Evolutionary conservation across 176 grass and related monocot genomes (phyloP), one percentile per base, ranked within the genome.

Genomic region (Aechmea fasciata): DNA sequence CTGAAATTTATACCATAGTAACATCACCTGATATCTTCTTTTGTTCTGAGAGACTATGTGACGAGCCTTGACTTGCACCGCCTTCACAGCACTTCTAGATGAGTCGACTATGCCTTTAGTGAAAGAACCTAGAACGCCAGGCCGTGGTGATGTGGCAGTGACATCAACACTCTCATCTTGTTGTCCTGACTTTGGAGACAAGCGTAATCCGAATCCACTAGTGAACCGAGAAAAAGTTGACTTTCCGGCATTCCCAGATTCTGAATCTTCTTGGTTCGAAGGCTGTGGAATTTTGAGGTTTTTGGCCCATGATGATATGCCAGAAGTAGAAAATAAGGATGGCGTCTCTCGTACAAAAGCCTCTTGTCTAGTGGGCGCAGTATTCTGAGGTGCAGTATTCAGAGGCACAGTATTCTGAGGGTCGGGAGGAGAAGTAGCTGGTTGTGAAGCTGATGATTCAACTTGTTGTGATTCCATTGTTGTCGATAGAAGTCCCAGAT

Each of bases 1-100:
- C 33, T 41, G 33, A 41, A 41, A 41, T 41, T 41, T 41, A 41
- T 7, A 41, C 33, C 33, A 41, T 28, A 79, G 11, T 9, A 81
- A n/a, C 53, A 74, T 26, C 71, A 92, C 94, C 84, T 99, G 94
- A 67, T 99, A 99, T 82, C 90, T 78, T 75, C 90, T 88, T 81
- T 93, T 99, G 77, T 99, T 99, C 77, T 94, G 95, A 74, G 95
- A 90, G 52, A 99, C 90, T 71, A 99, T 99, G 73, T 99, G 95
- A 10, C 87, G 86, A 63, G 95, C 95, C 75, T 94, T 99, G 29
- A 99, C 90, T 85, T 99, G 95, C 57, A 99, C 95, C 48, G 95
- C 90, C 70, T 99, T 99, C 11, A 99, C 95, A 67, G 90, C 95
- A 81, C 80, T 99, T 82, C 80, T 99, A 22, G 94, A 99, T 62